A percentile compares a stretch with the other conserved stretches of the same genome.
Conservation (phyloP, 169 alveolate genomes). For the Plasmodium malariae region DNA sequence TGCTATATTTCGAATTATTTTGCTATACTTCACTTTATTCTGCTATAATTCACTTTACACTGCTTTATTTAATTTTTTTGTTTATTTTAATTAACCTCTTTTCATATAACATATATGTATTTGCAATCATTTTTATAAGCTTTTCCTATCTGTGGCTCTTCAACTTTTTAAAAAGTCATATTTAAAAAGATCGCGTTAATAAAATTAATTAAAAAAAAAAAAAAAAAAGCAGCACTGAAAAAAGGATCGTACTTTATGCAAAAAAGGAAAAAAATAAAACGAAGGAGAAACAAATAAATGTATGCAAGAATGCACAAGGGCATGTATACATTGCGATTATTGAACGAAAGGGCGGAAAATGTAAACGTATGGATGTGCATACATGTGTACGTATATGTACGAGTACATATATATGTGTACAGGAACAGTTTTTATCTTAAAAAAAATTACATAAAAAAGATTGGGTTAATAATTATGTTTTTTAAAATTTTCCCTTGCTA, state of each 20-base stretch:
- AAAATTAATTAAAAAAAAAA: neutral
- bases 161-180: constrained; percentile 20
- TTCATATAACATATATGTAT: neutral
- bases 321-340: neutral
- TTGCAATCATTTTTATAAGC: neutral
- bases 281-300: neutral
- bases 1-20: too few species aligned
- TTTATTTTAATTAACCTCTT: too few species aligned
- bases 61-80: too few species aligned
- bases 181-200: neutral
- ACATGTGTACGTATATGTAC: neutral
- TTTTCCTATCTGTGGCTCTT: neutral
- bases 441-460: too few species aligned
- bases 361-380: neutral
- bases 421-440: too few species aligned
- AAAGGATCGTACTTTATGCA: too few species aligned
- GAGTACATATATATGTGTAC: too few species aligned
- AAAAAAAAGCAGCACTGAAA: neutral
- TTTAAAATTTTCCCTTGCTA: neutral
- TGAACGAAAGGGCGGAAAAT: neutral
- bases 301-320: neutral
- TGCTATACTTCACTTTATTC: too few species aligned
- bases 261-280: neutral
- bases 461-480: too few species aligned
- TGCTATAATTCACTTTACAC: too few species aligned